Evolutionary conservation across 768 basidiomycete species (phyloP), one percentile per base, ranked within the genome.

Genomic region (Auriscalpium microsporum): DNA sequence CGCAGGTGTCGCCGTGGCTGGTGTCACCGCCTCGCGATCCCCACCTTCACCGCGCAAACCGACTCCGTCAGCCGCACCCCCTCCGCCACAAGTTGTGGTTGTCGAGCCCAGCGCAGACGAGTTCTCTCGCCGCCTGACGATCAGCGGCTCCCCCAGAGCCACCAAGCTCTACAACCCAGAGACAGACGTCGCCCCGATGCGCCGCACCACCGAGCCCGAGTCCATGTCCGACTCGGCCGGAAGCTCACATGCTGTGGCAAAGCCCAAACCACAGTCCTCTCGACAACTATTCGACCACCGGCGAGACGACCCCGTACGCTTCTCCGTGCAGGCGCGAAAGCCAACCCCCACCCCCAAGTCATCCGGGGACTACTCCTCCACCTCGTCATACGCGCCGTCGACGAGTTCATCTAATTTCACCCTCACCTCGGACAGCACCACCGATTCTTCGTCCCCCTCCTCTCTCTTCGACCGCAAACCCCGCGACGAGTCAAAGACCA

Each of bases 241-340:
- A 51, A 78, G 73, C 62, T 81, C 83, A 0, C 76, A 80, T 62
- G 70, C 70, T 11, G 72, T 72, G 14, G 70, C 71, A 36, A 65
- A 68, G 37, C 51, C 69, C 10, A 61, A 65, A 11, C 61, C 69
- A 47, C 61, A 67, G 33, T 13, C 66, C 6, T 67, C 69, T 46
- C 72, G 75, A 9, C 87, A 87, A 58, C 80, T 96, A 0, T 94
- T 93, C 56, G 93, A 98, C 65, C 90, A 89, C 56, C 78, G 89
- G 40, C 84, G 90, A 64, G 90, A 98, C 67, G 91, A 98, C 67
- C 92, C 96, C 0, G 81, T 93, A 35, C 81, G 87, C 10, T 98
- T 98, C 70, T 74, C 81, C 40, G 79, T 53, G n/a, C 77, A 82
- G 37, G 72, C 80, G 4, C 79, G 66, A 42, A 78, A 78, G 7